A percentile compares a stretch with the other conserved stretches of the same genome.
phyloP scores from a whole-genome alignment of 345 rosid genomes.

The Populus davidiana region DNA sequence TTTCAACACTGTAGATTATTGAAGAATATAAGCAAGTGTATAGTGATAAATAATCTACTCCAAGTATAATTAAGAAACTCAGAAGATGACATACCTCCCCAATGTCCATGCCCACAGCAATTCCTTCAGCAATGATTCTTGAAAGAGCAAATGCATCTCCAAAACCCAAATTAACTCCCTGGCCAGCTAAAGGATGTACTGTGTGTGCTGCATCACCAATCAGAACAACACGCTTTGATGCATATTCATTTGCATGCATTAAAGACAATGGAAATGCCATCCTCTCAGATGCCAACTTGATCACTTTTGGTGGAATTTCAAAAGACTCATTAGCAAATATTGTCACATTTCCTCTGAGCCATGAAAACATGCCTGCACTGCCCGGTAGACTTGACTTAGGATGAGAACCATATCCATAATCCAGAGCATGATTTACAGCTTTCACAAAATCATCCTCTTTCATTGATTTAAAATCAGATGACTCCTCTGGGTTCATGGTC shows the following conservation, averaged over 20 bases:
- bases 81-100: constrained; percentile 62
- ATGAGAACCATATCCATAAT: constrained; percentile 78
- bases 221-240: constrained; percentile 61
- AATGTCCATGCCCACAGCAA: constrained; percentile 78
- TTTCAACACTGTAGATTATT: neutral
- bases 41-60: neutral
- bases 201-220: constrained; percentile 95
- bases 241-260: constrained; percentile 69
- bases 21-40: neutral
- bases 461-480: constrained; percentile 63
- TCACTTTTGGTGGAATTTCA: constrained; percentile 71
- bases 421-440: constrained; percentile 73
- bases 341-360: constrained; percentile 48
- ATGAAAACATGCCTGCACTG: constrained; percentile 42
- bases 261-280: constrained; percentile 88
- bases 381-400: constrained; percentile 52
- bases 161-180: constrained; percentile 93
- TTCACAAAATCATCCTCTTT: constrained; percentile 72
- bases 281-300: constrained; percentile 72
- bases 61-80: neutral
- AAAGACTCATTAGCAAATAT: constrained; percentile 55
- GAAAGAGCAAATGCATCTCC: constrained; percentile 81
- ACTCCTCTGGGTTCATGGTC: constrained; percentile 83
- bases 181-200: constrained; percentile 95
- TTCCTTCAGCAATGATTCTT: constrained; percentile 59